These are phyloP conservation scores for Phytopythium helicoides DNA, from an alignment of 352 stramenopile species.

Conservation along the genomic window DNA sequence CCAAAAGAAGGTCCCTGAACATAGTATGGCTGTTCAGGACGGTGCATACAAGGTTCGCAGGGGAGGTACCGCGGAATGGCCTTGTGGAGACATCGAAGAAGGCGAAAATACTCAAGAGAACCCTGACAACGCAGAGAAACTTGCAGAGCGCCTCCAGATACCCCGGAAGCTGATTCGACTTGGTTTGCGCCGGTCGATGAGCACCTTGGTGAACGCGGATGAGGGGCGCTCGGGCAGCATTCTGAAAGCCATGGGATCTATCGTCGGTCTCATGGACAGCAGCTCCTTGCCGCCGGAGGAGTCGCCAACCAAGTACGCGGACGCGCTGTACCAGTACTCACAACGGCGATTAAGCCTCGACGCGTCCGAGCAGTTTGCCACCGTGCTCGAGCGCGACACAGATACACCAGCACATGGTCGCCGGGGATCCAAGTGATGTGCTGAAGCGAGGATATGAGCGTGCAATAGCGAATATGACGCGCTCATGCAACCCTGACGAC, in stretches of 20 bases:
- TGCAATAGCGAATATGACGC: too few relatives aligned
- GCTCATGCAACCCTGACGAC: too few relatives aligned
- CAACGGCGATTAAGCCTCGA: neutral
- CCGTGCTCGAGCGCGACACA: neutral
- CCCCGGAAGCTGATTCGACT: constrained; percentile 12
- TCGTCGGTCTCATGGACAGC: constrained; percentile 14
- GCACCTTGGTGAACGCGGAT: constrained; percentile 11
- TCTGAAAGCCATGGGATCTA: constrained; percentile 20
- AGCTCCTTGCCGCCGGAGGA: constrained; percentile 4
- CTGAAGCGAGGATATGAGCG: too few relatives aligned
- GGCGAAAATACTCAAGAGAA: neutral
- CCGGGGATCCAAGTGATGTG: too few relatives aligned
- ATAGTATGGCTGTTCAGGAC: too few relatives aligned
- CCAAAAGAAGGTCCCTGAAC: neutral
- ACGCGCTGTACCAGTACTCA: constrained; percentile 15
- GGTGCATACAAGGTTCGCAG: neutral
- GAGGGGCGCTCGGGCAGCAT: constrained; percentile 1
- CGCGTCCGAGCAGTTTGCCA: neutral
- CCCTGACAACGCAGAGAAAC: neutral
- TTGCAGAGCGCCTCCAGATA: neutral
- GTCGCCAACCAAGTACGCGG: constrained; percentile 25
- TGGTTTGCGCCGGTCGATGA: constrained; percentile 17
- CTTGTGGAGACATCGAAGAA: neutral
- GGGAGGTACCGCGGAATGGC: neutral
- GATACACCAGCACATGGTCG: too few relatives aligned